Conservation (phyloP, 164 flowering plant genomes). For the Akebia trifoliata region DNA sequence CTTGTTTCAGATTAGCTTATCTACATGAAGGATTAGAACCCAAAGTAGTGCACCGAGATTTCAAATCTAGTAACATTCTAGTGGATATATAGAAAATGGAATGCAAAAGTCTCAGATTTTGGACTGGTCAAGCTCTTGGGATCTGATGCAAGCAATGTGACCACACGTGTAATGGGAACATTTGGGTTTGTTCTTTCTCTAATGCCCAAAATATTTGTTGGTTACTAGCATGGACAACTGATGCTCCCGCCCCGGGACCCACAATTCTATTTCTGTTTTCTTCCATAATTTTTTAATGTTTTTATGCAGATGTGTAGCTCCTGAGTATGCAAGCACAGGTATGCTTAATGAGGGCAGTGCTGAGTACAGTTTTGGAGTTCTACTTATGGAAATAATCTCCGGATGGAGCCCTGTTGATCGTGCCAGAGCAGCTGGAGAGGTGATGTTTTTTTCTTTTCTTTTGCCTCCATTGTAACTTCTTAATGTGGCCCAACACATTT, state of each 20-base stretch:
- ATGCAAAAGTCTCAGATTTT: conserved; percentile 81
- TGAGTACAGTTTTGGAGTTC: conserved; percentile 85
- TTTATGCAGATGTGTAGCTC: conserved; percentile 73
- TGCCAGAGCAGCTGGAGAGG: conserved; percentile 77
- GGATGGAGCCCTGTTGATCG: conserved; percentile 88
- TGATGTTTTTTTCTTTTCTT: conserved; percentile 18
- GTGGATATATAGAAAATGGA: conserved; percentile 78
- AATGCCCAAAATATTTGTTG: neutral
- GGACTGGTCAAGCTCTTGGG: conserved; percentile 86
- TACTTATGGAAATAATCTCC: conserved; percentile 85
- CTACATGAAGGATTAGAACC: conserved; percentile 94
- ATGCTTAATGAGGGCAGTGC: conserved; percentile 87
- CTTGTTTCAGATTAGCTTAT: conserved; percentile 63
- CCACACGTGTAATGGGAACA: conserved; percentile 93
- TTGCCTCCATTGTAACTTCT: neutral
- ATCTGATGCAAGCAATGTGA: conserved; percentile 74
- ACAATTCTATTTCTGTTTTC: no score
- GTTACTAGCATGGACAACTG: neutral
- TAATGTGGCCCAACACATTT: neutral
- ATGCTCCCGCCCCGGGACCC: no score
- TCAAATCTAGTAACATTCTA: conserved; percentile 88
- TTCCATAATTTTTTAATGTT: neutral
- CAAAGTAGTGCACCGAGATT: conserved; percentile 91
- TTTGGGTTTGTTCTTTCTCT: conserved; percentile 58
- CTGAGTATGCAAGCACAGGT: conserved; percentile 95